Conservation (phyloP, 129 eudicot species). For the Tanacetum coccineum region DNA sequence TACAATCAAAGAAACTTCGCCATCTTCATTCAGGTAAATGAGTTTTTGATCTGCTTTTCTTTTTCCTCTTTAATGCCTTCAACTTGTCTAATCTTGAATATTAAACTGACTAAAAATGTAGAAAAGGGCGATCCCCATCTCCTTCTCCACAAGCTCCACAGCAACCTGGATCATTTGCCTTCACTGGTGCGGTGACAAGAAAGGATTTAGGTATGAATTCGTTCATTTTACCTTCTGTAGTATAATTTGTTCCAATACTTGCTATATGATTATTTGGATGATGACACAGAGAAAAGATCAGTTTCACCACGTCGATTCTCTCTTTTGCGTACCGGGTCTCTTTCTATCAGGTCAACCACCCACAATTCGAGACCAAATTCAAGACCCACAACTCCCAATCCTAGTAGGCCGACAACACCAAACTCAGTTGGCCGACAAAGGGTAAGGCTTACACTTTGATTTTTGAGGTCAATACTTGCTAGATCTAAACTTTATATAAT, state of each 20-base stretch:
- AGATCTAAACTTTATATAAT: not conserved
- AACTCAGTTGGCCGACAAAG: constrained; percentile 52
- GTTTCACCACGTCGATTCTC: constrained; percentile 78
- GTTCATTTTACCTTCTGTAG: not conserved
- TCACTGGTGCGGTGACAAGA: constrained; percentile 43
- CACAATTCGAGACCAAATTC: constrained; percentile 35
- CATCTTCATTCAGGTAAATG: constrained; percentile 47
- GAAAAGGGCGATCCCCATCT: constrained; percentile 66
- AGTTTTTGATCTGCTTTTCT: not conserved
- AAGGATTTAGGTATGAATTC: constrained; percentile 26
- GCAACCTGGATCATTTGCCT: constrained; percentile 48
- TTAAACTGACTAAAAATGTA: constrained; percentile 29
- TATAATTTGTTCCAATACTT: not conserved
- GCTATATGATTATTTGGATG: constrained; percentile 18
- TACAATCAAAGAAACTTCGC: constrained; percentile 59
- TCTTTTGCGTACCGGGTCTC: constrained; percentile 67
- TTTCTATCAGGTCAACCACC: constrained; percentile 30
- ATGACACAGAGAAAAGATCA: constrained; percentile 66
- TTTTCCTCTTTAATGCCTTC: not conserved
- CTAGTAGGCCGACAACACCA: constrained; percentile 64
- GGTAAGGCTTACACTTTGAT: constrained; percentile 35
- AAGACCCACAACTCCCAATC: constrained; percentile 35
- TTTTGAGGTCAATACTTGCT: constrained; percentile 4
- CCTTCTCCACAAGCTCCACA: constrained; percentile 48
- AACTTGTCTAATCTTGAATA: constrained; percentile 21